phyloP scores from a whole-genome alignment of 768 basidiomycete genomes.

The Podaxis pistillaris region DNA sequence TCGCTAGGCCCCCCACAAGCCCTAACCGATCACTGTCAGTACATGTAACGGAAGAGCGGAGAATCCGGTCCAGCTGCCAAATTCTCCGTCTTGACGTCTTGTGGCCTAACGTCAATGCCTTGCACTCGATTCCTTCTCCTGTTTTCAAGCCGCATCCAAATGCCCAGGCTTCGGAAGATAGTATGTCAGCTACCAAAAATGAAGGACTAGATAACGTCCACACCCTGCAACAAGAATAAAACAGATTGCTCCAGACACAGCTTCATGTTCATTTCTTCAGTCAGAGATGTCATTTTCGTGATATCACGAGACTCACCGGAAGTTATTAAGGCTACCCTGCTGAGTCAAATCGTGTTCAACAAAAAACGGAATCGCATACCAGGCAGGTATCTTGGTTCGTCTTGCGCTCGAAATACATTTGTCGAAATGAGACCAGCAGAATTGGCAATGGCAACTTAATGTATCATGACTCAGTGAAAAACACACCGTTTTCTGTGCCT shows the following conservation, averaged over 20 bases:
- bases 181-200: conserved; percentile 10
- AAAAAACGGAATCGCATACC: conserved; percentile 22
- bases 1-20: background rate
- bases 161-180: conserved; percentile 30
- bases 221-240: conserved; percentile 39
- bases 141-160: conserved; percentile 52
- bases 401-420: conserved; percentile 49
- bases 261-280: conserved; percentile 20
- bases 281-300: background rate
- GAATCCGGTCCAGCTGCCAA: conserved; percentile 41
- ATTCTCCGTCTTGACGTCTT: conserved; percentile 44
- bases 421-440: conserved; percentile 48
- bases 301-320: conserved; percentile 31
- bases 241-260: conserved; percentile 46
- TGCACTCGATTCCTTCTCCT: conserved; percentile 39
- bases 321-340: conserved; percentile 36
- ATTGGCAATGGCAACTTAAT: conserved; percentile 45
- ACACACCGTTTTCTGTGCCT: background rate
- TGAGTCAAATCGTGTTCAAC: background rate
- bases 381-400: conserved; percentile 49
- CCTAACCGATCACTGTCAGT: conserved; percentile 23
- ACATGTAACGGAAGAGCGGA: conserved; percentile 48
- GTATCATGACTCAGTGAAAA: background rate
- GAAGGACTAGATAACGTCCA: conserved; percentile 12
- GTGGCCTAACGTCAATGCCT: conserved; percentile 37